Percentiles rank a stretch among this genome's conserved stretches.
Conservation (phyloP, 2,329 filamentous ascomycete species). For the Rhytidhysteron rufulum region DNA sequence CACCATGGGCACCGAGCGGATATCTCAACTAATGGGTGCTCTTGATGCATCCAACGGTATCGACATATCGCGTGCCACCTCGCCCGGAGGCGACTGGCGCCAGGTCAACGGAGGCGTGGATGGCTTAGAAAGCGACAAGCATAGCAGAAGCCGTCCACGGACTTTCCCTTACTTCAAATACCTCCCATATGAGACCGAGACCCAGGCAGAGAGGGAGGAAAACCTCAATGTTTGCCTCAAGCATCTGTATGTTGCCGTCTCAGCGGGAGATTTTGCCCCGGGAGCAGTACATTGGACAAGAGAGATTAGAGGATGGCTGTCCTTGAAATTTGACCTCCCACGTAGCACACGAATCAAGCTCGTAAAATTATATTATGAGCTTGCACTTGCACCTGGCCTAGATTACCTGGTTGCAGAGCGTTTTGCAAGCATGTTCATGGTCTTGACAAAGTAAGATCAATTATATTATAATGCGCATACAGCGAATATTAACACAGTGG, state of each 20-base stretch:
- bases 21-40: slow-evolving; percentile 40
- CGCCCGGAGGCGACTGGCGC: slow-evolving; percentile 65
- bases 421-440: slow-evolving; percentile 95
- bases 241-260: slow-evolving; percentile 86
- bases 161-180: slow-evolving; percentile 92
- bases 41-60: slow-evolving; percentile 48
- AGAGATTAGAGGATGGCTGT: slow-evolving; percentile 91
- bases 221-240: slow-evolving; percentile 86
- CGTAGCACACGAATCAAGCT: slow-evolving; percentile 77
- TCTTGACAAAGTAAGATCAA: slow-evolving; percentile 86
- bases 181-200: slow-evolving; percentile 84
- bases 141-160: slow-evolving; percentile 71
- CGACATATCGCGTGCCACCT: slow-evolving; percentile 80
- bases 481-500: slow-evolving; percentile 27
- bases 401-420: slow-evolving; percentile 79
- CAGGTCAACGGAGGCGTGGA: slow-evolving; percentile 48
- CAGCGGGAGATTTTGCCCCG: slow-evolving; percentile 88
- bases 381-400: slow-evolving; percentile 83
- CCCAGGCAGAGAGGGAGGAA: slow-evolving; percentile 69
- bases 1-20: slow-evolving; percentile 37
- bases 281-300: slow-evolving; percentile 96
- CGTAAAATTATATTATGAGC: slow-evolving; percentile 89
- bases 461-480: neutral
- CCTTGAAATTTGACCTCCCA: slow-evolving; percentile 94
- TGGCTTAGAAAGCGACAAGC: slow-evolving; percentile 48